Evolutionary conservation across 768 basidiomycete species (phyloP), one percentile per base, ranked within the genome.

Genomic region (Cubamyces lactineus): DNA sequence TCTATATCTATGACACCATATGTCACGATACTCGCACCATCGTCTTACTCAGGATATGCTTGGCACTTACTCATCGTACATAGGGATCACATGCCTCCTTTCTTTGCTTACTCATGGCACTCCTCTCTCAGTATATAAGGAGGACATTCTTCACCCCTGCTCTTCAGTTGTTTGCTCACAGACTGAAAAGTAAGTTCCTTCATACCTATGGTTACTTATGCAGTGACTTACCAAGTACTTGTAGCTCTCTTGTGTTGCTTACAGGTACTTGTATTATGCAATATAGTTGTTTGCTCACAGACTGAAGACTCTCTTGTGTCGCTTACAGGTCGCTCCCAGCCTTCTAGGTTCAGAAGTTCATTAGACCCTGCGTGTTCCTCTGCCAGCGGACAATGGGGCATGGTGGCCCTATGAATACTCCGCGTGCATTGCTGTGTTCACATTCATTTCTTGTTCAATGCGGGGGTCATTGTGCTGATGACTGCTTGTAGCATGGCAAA

Each of bases 121-220:
- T 19, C 21, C 19, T 52, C 34, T 30, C 38, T 34, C 39, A 39
- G 50, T 52, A 52, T 52, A 52, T 52, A 52, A 52, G 50, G 50
- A 52, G 50, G 38, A 52, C 50, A 52, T 52, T 52, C 38, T 38
- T 34, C 39, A 19, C 34, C 42, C n/a, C 42, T 17, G 42, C 42
- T 43, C 42, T 43, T 43, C 42, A 43, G 42, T 16, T 1, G 16
- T 43, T 43, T n/a, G 42, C 42, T 21, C 42, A 43, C 19, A 17
- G 42, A 43, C 42, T 43, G 19, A 19, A 17, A 16, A 43, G 42
- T 43, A 43, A 43, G 42, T 43, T 16, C 42, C 19, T 17, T 43
- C 5, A 17, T 9, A 1, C 2, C 42, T 43, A 17, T 43, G 19
- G 42, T 17, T 43, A 43, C 19, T 43, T 43, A 43, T 43, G 6